phyloP scores from a whole-genome alignment of 2,329 filamentous ascomycete genomes.

The Penicillium sp. region DNA sequence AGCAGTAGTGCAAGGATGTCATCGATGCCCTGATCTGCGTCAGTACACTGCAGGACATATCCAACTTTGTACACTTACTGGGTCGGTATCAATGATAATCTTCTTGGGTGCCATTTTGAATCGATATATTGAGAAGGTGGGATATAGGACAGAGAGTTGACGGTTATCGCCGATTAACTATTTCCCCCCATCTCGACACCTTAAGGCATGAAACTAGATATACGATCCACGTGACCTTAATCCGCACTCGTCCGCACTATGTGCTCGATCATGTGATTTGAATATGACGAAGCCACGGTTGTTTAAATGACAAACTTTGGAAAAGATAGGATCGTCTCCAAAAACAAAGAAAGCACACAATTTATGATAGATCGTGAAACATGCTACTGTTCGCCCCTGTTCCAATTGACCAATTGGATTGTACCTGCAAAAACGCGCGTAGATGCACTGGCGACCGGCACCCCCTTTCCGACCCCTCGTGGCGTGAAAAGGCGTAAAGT shows the following conservation, averaged over 20 bases:
- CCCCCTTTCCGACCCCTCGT: slow-evolving; percentile 18
- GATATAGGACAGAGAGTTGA: slow-evolving; percentile 1
- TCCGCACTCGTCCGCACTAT: background rate
- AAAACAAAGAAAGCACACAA: background rate
- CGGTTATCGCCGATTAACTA: slow-evolving; percentile 2
- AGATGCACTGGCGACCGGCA: background rate
- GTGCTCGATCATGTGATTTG: too few species aligned
- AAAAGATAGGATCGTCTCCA: background rate
- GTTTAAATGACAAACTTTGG: too few species aligned
- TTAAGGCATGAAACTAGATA: slow-evolving; percentile 7
- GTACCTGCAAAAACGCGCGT: background rate
- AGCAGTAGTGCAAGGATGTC: slow-evolving; percentile 87
- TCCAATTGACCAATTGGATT: background rate
- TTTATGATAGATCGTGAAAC: background rate
- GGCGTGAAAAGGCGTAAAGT: slow-evolving; percentile 10
- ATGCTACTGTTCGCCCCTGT: background rate
- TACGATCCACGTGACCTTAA: background rate
- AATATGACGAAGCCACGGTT: too few species aligned
- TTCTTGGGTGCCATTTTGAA: slow-evolving; percentile 64
- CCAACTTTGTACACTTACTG: slow-evolving; percentile 54
- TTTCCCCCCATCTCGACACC: slow-evolving; percentile 4
- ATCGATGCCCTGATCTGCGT: slow-evolving; percentile 66
- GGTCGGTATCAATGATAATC: slow-evolving; percentile 96
- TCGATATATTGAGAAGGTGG: background rate
- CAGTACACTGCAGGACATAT: background rate